These are phyloP conservation scores for Dentipellis sp. DNA, from an alignment of 768 basidiomycete species.

Conservation along the genomic window DNA sequence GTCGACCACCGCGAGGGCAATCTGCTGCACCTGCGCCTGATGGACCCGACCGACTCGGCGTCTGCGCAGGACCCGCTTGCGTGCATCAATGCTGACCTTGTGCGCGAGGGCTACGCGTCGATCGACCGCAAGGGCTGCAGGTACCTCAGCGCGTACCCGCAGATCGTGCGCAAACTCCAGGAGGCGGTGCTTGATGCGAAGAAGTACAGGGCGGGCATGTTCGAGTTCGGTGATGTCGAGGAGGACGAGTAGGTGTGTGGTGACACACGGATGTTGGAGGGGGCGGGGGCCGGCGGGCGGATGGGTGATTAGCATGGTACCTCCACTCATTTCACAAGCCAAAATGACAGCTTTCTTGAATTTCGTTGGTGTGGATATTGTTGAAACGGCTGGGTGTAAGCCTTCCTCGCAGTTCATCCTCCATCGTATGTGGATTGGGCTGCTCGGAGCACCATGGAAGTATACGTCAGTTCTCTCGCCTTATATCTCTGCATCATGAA, in stretches of 20 bases:
- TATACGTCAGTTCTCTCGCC: too few species aligned
- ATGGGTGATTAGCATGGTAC: too few species aligned
- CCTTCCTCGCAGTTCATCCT: too few species aligned
- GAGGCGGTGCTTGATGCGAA: constrained; percentile 57
- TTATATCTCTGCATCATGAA: too few species aligned
- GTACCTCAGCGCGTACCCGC: constrained; percentile 64
- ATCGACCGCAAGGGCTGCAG: constrained; percentile 72
- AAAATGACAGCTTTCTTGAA: too few species aligned
- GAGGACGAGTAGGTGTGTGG: constrained; percentile 70
- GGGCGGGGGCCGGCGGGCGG: too few species aligned
- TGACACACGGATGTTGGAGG: too few species aligned
- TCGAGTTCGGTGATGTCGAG: constrained; percentile 86
- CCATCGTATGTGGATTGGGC: too few species aligned
- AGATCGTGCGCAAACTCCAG: constrained; percentile 56
- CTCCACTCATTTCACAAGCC: too few species aligned
- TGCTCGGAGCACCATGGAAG: too few species aligned
- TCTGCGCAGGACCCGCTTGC: constrained; percentile 59
- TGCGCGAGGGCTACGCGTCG: constrained; percentile 79
- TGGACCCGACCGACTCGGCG: constrained; percentile 74
- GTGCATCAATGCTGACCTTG: constrained; percentile 83
- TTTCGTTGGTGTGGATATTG: too few species aligned
- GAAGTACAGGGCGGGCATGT: constrained; percentile 71
- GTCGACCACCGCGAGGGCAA: constrained; percentile 78
- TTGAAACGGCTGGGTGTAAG: too few species aligned
- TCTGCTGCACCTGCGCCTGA: constrained; percentile 80